Evolutionary conservation across 495 filamentous ascomycete species (phyloP).

Genomic region (Sabuloglossum arenarium): DNA sequence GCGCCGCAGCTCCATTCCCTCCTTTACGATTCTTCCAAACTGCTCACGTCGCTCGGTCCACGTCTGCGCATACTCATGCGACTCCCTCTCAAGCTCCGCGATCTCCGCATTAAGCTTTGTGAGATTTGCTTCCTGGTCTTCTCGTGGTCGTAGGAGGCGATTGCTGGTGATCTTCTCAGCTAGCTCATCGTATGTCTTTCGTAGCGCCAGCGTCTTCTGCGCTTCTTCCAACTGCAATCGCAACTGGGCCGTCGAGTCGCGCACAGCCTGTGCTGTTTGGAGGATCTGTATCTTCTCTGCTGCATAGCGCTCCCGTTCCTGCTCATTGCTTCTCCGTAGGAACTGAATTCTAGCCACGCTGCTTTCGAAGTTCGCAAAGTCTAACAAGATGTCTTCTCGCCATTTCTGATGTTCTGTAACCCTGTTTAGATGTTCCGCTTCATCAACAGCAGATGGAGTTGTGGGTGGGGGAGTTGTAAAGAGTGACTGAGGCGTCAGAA

Average conservation of each 20-base stretch:
- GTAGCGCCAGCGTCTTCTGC: slow-evolving; percentile 49
- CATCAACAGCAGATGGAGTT: slow-evolving; percentile 34
- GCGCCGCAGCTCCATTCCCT: slow-evolving; percentile 58
- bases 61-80: slow-evolving; percentile 55
- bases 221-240: slow-evolving; percentile 53
- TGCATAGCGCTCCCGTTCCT: slow-evolving; percentile 72
- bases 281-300: slow-evolving; percentile 59
- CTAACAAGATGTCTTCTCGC: slow-evolving; percentile 65
- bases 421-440: slow-evolving; percentile 23
- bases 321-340: slow-evolving; percentile 57
- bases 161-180: slow-evolving; percentile 75
- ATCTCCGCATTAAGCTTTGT: slow-evolving; percentile 74
- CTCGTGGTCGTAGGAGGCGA: slow-evolving; percentile 52
- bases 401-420: slow-evolving; percentile 36
- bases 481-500: slow-evolving; percentile 43
- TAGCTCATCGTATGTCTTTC: slow-evolving; percentile 71
- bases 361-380: slow-evolving; percentile 79
- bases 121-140: slow-evolving; percentile 61
- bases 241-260: slow-evolving; percentile 51
- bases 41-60: slow-evolving; percentile 76
- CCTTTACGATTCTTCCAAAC: slow-evolving; percentile 78
- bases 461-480: slow-evolving; percentile 36
- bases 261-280: slow-evolving; percentile 50
- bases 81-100: slow-evolving; percentile 64
- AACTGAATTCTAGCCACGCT: slow-evolving; percentile 78